Base-by-base conservation (phyloP, 2,329 filamentous ascomycete genomes). In the Neospermospora avenae region DNA sequence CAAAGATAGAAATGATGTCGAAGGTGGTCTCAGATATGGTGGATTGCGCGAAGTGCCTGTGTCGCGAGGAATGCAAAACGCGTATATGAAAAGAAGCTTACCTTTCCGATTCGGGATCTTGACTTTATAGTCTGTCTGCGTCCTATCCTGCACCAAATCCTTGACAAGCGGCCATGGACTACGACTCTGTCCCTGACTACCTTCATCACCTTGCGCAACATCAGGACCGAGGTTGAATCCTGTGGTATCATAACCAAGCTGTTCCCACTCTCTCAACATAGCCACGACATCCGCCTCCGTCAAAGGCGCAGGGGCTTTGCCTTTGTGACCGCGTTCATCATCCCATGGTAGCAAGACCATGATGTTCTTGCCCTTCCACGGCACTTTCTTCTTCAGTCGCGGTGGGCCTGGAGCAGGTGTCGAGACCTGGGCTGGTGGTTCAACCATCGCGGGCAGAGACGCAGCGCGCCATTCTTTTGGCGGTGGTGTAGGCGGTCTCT, bases 301-400 rank as follows among this genome's bases (percentile, higher is more conserved):
- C 49, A 89, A 75, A 3, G 86, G 85, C 59, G 78, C 74, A 0
- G 82, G 80, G 0, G 78, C 75, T 39, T 79, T 78, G 42, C 82
- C 83, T 1, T 78, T 77, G 45, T 81, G 78, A 20, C 88, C 88
- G 65, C 87, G 81, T 56, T 84, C 80, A 55, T 89, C 86, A 63
- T 90, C 85, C 48, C 82, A 77, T 5, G 89, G 90, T 20, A 93
- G 75, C 25, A 86, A 77, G 45, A 93, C 85, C 68, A 90, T 74
- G 56, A 91, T 90, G 61, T 84, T 86, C 76, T 91, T 92, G 59
- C 87, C 87, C 69, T 82, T 88, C 88, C 89, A 92, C 48, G 82
- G 80, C 2, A 93, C 79, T 75, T 87, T 90, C 72, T 89, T 92
- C 75, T 83, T 90, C 7, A 83, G 64, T 13, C 84, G 77, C n/a